A percentile compares a stretch with the other conserved stretches of the same genome.
phyloP scores from a whole-genome alignment of 1,139 yeast genomes.

The Hyphopichia khmerensis region DNA sequence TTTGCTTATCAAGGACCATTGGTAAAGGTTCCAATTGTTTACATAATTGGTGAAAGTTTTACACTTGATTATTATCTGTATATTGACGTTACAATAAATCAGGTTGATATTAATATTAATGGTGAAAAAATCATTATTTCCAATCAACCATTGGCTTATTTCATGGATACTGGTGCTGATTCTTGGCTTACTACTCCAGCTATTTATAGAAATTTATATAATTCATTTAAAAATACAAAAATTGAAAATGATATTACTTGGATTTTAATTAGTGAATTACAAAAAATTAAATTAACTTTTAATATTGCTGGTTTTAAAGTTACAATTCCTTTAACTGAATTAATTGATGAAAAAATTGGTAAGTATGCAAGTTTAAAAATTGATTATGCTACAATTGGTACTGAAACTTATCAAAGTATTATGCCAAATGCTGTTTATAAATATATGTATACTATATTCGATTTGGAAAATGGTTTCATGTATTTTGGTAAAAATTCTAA shows the following conservation, averaged over 20 bases:
- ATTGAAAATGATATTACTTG: slow-evolving; percentile 9
- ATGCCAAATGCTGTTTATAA: slow-evolving; percentile 19
- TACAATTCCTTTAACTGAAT: slow-evolving; percentile 15
- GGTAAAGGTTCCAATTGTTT: slow-evolving; percentile 15
- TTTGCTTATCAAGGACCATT: slow-evolving; percentile 15
- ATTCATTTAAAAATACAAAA: slow-evolving; percentile 11
- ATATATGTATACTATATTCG: slow-evolving; percentile 19
- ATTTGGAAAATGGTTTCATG: slow-evolving; percentile 16
- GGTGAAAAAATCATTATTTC: slow-evolving; percentile 9
- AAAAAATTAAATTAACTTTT: slow-evolving; percentile 9
- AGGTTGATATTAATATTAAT: slow-evolving; percentile 7
- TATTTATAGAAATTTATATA: slow-evolving; percentile 15
- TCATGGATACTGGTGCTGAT: slow-evolving; percentile 21
- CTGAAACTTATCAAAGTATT: slow-evolving; percentile 14
- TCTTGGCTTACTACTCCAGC: slow-evolving; percentile 18
- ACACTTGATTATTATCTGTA: slow-evolving; percentile 10
- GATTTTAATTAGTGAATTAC: slow-evolving; percentile 6
- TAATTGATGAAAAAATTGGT: slow-evolving; percentile 11
- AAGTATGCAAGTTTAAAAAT: slow-evolving; percentile 14
- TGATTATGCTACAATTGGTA: slow-evolving; percentile 13
- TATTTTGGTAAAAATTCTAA: slow-evolving; percentile 15
- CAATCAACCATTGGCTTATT: slow-evolving; percentile 14
- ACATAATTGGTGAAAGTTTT: slow-evolving; percentile 11
- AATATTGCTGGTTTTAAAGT: slow-evolving; percentile 19
- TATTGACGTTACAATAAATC: slow-evolving; percentile 18